Evolutionary conservation across 1,139 yeast species (phyloP).

Genomic region (Wickerhamiella infanticola): DNA sequence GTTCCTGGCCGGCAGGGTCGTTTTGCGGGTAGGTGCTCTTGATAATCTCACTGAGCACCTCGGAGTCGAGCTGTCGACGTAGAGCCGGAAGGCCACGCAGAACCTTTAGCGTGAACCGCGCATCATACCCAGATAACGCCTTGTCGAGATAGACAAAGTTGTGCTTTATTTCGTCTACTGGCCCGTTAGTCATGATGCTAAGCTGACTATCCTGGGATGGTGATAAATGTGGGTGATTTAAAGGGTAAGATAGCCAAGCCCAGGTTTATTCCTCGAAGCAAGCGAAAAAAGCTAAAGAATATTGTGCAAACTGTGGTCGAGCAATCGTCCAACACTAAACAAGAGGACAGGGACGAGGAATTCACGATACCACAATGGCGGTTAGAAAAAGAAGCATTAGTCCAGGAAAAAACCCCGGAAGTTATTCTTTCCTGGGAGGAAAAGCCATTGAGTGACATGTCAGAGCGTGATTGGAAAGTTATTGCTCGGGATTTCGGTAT

Average conservation of each 20-base stretch:
- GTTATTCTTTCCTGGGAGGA: conserved; percentile 37
- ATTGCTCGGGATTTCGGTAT: conserved; percentile 60
- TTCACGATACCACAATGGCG: background rate
- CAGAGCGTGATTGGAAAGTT: conserved; percentile 77
- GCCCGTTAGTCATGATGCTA: conserved; percentile 3
- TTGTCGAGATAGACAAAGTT: conserved; percentile 44
- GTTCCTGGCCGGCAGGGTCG: conserved; percentile 14
- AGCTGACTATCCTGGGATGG: background rate
- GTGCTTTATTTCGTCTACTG: conserved; percentile 32
- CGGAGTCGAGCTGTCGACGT: conserved; percentile 45
- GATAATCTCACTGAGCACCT: conserved; percentile 40
- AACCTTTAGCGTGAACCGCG: conserved; percentile 73
- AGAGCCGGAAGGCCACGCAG: conserved; percentile 68
- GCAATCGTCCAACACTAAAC: too few relatives aligned
- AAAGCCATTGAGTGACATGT: conserved; percentile 52
- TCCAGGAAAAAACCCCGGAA: background rate
- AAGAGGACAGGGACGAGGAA: too few relatives aligned
- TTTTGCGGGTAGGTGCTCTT: conserved; percentile 35
- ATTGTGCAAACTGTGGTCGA: too few relatives aligned
- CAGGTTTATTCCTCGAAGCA: conserved; percentile 3
- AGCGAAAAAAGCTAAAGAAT: background rate
- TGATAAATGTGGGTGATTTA: background rate
- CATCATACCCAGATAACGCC: conserved; percentile 67
- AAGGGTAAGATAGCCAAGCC: conserved; percentile 4
- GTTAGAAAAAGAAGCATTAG: background rate